Percentiles rank a stretch among this genome's conserved stretches.
phyloP scores from a whole-genome alignment of 371 early-diverging fungal genomes.

The Mucor racemosus region DNA sequence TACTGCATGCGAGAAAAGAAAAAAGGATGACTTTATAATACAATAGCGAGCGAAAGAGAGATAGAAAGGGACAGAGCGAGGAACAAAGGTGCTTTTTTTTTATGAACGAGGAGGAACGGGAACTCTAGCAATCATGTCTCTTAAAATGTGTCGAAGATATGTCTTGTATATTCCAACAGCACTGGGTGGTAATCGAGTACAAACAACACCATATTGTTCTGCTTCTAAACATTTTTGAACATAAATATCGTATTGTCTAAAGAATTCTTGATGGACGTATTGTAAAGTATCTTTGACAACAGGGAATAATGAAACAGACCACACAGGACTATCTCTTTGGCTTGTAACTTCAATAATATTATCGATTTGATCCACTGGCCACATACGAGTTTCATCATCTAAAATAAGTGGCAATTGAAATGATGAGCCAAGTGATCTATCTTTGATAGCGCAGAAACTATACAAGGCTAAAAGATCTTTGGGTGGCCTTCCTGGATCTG shows the following conservation, averaged over 20 bases:
- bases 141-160: constrained; percentile 59
- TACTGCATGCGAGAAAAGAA: neutral
- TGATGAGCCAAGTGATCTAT: constrained; percentile 53
- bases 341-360: constrained; percentile 79
- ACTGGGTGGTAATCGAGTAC: constrained; percentile 45
- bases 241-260: constrained; percentile 59
- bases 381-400: constrained; percentile 79
- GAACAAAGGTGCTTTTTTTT: neutral
- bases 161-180: constrained; percentile 69
- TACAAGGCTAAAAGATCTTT: constrained; percentile 76
- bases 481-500: constrained; percentile 63
- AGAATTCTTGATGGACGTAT: constrained; percentile 69
- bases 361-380: constrained; percentile 80
- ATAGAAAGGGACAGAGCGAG: neutral
- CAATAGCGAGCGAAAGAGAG: neutral
- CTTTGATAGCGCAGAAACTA: constrained; percentile 63
- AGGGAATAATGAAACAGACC: constrained; percentile 76
- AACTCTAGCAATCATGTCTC: constrained; percentile 58
- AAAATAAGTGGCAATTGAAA: constrained; percentile 68
- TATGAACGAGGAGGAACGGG: neutral
- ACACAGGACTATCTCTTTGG: constrained; percentile 53
- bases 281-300: constrained; percentile 65
- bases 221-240: constrained; percentile 42
- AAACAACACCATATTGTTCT: constrained; percentile 37
- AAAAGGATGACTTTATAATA: neutral